Conservation (phyloP, 2,329 filamentous ascomycete species). For the Penicillium verrucosum region DNA sequence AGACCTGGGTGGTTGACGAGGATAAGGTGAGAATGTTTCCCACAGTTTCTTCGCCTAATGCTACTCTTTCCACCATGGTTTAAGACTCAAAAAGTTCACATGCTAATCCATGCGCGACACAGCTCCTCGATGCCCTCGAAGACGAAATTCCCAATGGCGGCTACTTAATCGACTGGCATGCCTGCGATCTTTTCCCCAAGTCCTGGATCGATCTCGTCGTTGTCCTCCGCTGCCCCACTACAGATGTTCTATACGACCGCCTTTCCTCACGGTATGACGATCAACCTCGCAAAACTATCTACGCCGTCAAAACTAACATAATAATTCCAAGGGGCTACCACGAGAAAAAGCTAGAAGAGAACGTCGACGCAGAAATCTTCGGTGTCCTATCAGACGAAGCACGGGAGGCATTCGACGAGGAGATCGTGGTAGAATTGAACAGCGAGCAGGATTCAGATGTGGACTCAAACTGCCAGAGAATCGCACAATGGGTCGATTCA, state of each 20-base stretch:
- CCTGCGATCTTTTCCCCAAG: conserved; percentile 89
- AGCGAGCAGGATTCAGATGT: conserved; percentile 82
- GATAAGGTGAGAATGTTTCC: conserved; percentile 65
- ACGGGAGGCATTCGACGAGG: conserved; percentile 75
- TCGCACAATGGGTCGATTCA: conserved; percentile 74
- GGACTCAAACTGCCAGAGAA: conserved; percentile 80
- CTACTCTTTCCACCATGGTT: not conserved
- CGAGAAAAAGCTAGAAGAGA: conserved; percentile 88
- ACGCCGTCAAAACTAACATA: not conserved
- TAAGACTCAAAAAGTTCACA: not conserved
- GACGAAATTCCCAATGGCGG: conserved; percentile 74
- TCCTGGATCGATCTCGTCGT: conserved; percentile 95
- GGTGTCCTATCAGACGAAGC: conserved; percentile 90
- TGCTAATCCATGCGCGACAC: conserved; percentile 4
- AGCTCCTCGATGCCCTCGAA: conserved; percentile 84
- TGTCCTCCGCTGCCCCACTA: conserved; percentile 75
- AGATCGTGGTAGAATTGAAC: conserved; percentile 82
- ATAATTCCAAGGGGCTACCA: conserved; percentile 64
- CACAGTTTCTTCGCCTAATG: not conserved
- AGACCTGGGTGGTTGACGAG: conserved; percentile 92
- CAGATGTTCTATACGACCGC: conserved; percentile 77
- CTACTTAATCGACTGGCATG: conserved; percentile 95
- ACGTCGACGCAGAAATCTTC: conserved; percentile 97
- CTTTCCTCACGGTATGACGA: conserved; percentile 63
- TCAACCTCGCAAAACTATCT: not conserved